phyloP scores from a whole-genome alignment of 345 rosid species.

The Pistacia atlantica region DNA sequence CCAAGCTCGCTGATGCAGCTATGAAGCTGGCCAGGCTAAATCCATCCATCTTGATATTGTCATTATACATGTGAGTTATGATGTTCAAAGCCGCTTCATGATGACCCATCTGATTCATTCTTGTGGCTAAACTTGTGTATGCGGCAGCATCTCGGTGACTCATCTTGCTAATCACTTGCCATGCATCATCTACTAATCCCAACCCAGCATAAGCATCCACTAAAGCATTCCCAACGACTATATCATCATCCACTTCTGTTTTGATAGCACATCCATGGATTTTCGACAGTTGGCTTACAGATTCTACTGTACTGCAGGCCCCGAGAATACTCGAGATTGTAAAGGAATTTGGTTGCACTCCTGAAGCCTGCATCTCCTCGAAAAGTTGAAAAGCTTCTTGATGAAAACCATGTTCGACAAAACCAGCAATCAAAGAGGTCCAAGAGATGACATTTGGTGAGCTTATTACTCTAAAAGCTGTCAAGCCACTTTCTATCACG shows the following conservation, averaged over 20 bases:
- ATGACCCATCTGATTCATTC: slow-evolving; percentile 56
- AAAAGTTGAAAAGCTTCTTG: slow-evolving; percentile 42
- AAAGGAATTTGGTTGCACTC: slow-evolving; percentile 52
- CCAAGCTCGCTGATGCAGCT: slow-evolving; percentile 60
- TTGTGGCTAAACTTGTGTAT: slow-evolving; percentile 66
- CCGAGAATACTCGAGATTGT: slow-evolving; percentile 56
- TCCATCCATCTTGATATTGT: slow-evolving; percentile 52
- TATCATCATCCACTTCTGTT: slow-evolving; percentile 32
- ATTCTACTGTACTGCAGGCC: slow-evolving; percentile 39
- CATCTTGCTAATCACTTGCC: slow-evolving; percentile 48
- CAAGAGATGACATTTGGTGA: slow-evolving; percentile 67
- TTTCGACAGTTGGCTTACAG: slow-evolving; percentile 30
- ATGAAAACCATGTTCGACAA: slow-evolving; percentile 44
- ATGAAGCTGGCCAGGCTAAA: slow-evolving; percentile 62
- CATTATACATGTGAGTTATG: slow-evolving; percentile 40
- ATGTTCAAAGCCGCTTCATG: slow-evolving; percentile 47
- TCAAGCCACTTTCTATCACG: slow-evolving; percentile 37
- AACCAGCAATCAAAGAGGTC: slow-evolving; percentile 70
- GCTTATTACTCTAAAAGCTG: slow-evolving; percentile 45
- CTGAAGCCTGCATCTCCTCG: slow-evolving; percentile 50
- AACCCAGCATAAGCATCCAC: slow-evolving; percentile 61
- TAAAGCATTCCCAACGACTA: slow-evolving; percentile 56
- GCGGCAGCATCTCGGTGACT: slow-evolving; percentile 51
- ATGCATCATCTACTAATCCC: slow-evolving; percentile 45
- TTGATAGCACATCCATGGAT: slow-evolving; percentile 57